Percentiles rank a stretch among this genome's conserved stretches.
Conservation (phyloP, 164 flowering plant genomes). For the Euptelea pleiosperma region DNA sequence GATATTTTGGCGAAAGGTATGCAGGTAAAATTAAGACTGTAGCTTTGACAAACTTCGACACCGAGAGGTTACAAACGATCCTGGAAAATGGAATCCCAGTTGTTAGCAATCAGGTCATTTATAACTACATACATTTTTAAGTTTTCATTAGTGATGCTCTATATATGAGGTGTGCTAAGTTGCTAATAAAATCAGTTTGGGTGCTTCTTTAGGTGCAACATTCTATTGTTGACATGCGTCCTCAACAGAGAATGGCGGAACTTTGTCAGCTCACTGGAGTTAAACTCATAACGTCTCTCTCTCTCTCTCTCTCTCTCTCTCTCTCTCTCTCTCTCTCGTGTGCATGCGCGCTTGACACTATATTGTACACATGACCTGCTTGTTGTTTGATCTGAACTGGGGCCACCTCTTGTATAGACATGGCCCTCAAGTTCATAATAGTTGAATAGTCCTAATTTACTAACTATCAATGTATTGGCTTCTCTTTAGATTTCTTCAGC, state of each 20-base stretch:
- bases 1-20: constrained; percentile 24
- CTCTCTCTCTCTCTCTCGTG: constrained; percentile 1
- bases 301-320: constrained; percentile 39
- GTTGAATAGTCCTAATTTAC: too few species aligned
- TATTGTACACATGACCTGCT: too few species aligned
- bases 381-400: too few species aligned
- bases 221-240: constrained; percentile 97
- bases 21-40: constrained; percentile 96
- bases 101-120: constrained; percentile 89
- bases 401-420: too few species aligned
- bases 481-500: too few species aligned
- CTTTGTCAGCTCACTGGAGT: constrained; percentile 94
- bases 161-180: not conserved
- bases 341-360: too few species aligned
- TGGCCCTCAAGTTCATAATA: too few species aligned
- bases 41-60: constrained; percentile 95
- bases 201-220: constrained; percentile 78
- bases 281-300: constrained; percentile 86
- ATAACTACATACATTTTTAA: not conserved
- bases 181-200: constrained; percentile 10
- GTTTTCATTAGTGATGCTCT: not conserved
- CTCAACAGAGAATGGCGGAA: constrained; percentile 95
- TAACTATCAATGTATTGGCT: too few species aligned
- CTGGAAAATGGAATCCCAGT: constrained; percentile 88
- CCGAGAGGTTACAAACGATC: constrained; percentile 80